A percentile compares a stretch with the other conserved stretches of the same genome.
Evolutionary conservation across 352 stramenopile genomes (phyloP).

Genomic region (Globisporangium okanoganense): DNA sequence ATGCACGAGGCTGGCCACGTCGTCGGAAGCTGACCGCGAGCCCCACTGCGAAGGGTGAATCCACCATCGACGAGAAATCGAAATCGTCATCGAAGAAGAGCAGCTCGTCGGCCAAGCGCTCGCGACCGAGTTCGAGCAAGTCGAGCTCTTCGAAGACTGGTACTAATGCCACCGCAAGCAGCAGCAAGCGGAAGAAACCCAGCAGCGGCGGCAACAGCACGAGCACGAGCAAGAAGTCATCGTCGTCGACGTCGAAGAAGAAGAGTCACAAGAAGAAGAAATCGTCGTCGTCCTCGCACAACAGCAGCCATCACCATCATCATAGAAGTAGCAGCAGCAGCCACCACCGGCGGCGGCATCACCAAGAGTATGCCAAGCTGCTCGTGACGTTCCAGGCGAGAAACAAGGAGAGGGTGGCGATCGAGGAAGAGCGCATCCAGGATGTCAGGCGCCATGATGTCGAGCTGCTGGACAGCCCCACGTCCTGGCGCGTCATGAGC

Average conservation of each 20-base stretch:
- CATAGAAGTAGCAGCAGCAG: slow-evolving; percentile 35
- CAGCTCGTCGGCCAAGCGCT: slow-evolving; percentile 36
- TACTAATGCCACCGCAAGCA: slow-evolving; percentile 17
- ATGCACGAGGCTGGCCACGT: slow-evolving; percentile 77
- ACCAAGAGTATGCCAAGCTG: slow-evolving; percentile 73
- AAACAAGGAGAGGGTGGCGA: slow-evolving; percentile 47
- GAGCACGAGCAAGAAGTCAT: slow-evolving; percentile 53
- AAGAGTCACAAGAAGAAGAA: slow-evolving; percentile 67
- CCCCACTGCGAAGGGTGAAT: slow-evolving; percentile 16
- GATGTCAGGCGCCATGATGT: slow-evolving; percentile 26
- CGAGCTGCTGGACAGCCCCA: slow-evolving; percentile 42
- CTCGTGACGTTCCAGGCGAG: slow-evolving; percentile 46
- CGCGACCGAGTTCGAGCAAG: slow-evolving; percentile 27
- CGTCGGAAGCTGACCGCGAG: slow-evolving; percentile 31
- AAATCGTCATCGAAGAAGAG: slow-evolving; percentile 27
- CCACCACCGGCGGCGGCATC: slow-evolving; percentile 52
- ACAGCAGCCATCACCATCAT: slow-evolving; percentile 25
- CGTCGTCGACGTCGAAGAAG: slow-evolving; percentile 37
- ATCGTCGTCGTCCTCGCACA: slow-evolving; percentile 54
- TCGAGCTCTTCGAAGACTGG: slow-evolving; percentile 44
- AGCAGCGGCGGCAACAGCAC: slow-evolving; percentile 39
- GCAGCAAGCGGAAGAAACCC: slow-evolving; percentile 37
- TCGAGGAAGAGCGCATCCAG: slow-evolving; percentile 54
- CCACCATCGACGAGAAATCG: slow-evolving; percentile 4
- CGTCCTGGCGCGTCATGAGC: slow-evolving; percentile 65